These are phyloP conservation scores for Kwoniella sp. DNA, from an alignment of 768 basidiomycete species.

Conservation along the genomic window DNA sequence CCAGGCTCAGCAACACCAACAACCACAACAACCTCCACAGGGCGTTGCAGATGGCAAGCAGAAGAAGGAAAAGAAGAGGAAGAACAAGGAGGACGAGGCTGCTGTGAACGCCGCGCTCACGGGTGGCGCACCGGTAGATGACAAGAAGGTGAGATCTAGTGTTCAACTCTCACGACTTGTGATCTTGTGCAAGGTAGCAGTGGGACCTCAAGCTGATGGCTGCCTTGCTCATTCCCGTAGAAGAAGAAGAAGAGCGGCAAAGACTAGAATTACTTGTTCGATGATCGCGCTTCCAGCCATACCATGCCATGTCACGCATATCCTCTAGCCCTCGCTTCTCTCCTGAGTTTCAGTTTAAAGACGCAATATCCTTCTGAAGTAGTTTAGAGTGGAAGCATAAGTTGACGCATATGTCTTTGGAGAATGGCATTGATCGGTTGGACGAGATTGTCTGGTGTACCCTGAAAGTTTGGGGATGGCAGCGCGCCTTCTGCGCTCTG, in stretches of 20 bases:
- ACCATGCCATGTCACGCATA: no score
- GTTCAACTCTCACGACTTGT: neutral
- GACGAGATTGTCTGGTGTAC: no score
- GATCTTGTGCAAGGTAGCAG: no score
- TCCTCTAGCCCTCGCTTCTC: no score
- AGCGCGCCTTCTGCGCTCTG: no score
- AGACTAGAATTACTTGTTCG: no score
- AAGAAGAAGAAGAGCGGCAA: constrained; percentile 27
- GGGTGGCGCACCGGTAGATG: neutral
- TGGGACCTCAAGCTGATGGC: neutral
- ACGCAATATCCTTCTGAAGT: no score
- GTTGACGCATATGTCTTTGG: no score
- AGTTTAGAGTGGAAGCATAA: no score
- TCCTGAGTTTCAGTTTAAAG: no score
- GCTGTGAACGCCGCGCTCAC: constrained; percentile 2
- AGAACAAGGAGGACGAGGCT: constrained; percentile 25
- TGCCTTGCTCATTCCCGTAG: constrained; percentile 1
- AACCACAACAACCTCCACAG: neutral
- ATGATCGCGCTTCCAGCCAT: neutral
- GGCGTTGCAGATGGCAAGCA: neutral
- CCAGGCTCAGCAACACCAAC: neutral
- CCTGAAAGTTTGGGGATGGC: no score
- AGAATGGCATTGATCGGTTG: no score
- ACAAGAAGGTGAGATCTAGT: constrained; percentile 21
- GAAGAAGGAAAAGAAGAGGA: constrained; percentile 30